Percentiles rank a stretch among this genome's conserved stretches.
Conservation (phyloP, 164 flowering plant species). For the Paratinospora sagittata region DNA sequence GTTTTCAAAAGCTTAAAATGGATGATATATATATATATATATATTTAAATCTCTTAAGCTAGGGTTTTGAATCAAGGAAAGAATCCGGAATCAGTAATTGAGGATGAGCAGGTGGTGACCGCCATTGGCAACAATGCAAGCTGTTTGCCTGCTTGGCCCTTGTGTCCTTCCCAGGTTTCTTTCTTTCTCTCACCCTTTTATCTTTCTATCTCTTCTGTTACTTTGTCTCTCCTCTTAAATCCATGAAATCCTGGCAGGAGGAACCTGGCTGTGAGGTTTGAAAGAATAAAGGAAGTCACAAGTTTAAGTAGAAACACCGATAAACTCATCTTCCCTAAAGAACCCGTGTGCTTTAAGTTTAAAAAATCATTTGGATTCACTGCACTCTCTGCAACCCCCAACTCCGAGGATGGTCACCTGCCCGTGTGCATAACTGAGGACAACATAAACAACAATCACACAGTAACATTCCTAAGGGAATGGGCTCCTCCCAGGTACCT, state of each 20-base stretch:
- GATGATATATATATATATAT: too few species aligned
- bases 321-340: background rate
- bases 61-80: too few species aligned
- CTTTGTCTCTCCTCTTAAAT: background rate
- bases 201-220: too few species aligned
- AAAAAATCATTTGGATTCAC: conserved; percentile 1
- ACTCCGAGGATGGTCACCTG: conserved; percentile 37
- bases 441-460: conserved; percentile 23
- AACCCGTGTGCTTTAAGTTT: background rate
- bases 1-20: too few species aligned
- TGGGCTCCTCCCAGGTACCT: conserved; percentile 80
- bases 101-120: too few species aligned
- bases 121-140: background rate
- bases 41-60: too few species aligned
- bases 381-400: conserved; percentile 25
- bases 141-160: background rate
- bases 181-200: background rate
- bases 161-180: background rate
- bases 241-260: background rate
- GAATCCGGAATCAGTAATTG: too few species aligned
- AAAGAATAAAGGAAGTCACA: background rate
- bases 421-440: conserved; percentile 33
- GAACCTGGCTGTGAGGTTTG: background rate
- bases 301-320: background rate
- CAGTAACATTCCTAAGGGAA: conserved; percentile 32